These are phyloP conservation scores for Neurospora sp. DNA, from an alignment of 495 filamentous ascomycete species.

Conservation along the genomic window DNA sequence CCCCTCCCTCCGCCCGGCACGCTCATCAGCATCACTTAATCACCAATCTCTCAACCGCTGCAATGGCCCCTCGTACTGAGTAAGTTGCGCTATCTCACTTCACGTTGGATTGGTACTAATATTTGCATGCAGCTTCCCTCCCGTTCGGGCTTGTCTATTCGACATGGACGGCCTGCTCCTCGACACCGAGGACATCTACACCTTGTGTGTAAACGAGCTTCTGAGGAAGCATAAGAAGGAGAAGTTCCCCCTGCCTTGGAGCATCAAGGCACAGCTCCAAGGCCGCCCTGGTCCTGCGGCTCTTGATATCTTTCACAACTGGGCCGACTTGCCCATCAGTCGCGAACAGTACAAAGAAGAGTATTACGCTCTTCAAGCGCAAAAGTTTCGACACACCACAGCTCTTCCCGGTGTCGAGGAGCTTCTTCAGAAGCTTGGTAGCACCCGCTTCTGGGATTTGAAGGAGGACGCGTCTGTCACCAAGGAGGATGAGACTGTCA, in stretches of 20 bases:
- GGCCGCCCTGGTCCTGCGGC: conserved; percentile 73
- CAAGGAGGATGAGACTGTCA: background rate
- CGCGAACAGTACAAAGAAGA: conserved; percentile 52
- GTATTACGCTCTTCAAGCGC: conserved; percentile 47
- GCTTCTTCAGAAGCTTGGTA: conserved; percentile 48
- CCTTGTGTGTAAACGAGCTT: conserved; percentile 67
- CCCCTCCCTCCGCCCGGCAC: background rate
- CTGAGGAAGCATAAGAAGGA: conserved; percentile 53
- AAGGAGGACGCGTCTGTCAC: conserved; percentile 5
- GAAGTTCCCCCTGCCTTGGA: conserved; percentile 56
- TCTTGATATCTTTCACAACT: conserved; percentile 44
- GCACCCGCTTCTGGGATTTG: conserved; percentile 35
- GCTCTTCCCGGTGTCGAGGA: conserved; percentile 70
- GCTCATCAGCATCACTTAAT: background rate
- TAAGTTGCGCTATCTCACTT: conserved; percentile 14
- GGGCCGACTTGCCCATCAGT: conserved; percentile 78
- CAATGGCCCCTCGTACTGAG: conserved; percentile 34
- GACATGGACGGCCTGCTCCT: conserved; percentile 98
- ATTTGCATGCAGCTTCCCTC: conserved; percentile 47
- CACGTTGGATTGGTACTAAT: conserved; percentile 7
- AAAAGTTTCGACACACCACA: conserved; percentile 61
- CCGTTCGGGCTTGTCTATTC: conserved; percentile 87
- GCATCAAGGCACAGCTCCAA: conserved; percentile 87
- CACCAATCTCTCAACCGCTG: background rate
- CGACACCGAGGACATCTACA: conserved; percentile 90